Evolutionary conservation across 768 basidiomycete species (phyloP), one percentile per base, ranked within the genome.

Genomic region (Tricholoma saponaceum): DNA sequence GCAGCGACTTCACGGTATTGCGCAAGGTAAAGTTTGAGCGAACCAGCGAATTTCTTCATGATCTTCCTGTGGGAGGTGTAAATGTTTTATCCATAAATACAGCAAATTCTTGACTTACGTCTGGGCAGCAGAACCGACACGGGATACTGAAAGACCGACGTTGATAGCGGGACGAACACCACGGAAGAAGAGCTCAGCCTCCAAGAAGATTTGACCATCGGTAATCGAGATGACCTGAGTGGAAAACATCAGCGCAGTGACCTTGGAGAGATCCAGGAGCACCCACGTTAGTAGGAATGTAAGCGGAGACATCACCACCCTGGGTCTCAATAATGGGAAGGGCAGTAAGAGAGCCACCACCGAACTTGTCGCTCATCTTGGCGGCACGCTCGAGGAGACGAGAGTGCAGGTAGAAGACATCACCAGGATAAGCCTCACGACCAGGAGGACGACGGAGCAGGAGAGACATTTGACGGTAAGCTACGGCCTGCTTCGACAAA

Each of bases 11-110:
- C 97, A 89, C 97, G 95, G 83, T 98, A 99, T 76, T 99, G 97
- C 28, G 97, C 97, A 64, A 99, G 92, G 86, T 99, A 99, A 49
- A 99, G 86, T 81, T 98, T 98, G 67, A 98, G 87, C 55, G 97
- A 98, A 83, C 97, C 97, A 68, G 97, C 97, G 68, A 98, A 98
- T 82, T 98, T 95, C 90, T 98, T 99, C 97, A 99, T 98, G 79
- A 98, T 94, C 79, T 95, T 94, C 66, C 88, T 91, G 39, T 33
- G 54, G n/a, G 47, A 44, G 44, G 37, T 54, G 58, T 30, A 26
- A 28, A 56, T 22, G n/a, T 33, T 2, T 43, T 33, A 16, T 50
- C 1, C 14, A 26, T 0, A 3, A 46, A 4, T 33, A 41, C 41
- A 57, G 12, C 16, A 8, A 9, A 37, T 8, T 26, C 18, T 30